Base-by-base conservation (phyloP, 108 stramenopile species). In the Parietichytrium sp. region DNA sequence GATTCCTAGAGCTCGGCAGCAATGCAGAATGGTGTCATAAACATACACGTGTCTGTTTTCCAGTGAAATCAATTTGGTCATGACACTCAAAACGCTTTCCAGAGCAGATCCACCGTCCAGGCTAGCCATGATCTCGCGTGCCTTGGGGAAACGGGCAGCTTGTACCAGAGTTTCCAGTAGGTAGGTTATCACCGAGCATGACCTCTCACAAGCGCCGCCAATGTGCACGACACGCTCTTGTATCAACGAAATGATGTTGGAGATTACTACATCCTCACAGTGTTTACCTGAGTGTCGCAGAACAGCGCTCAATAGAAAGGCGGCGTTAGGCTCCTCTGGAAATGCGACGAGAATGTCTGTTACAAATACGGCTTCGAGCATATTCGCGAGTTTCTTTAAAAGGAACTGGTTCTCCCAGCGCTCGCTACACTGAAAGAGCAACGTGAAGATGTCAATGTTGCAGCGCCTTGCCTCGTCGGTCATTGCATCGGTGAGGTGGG, bases 401-500 rank as follows among this genome's bases (percentile, higher is more conserved):
- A 33, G 61, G 10, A 20, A 31, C 33, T 31, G 4, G 20, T 72
- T n/a, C 8, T 72, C 33, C 61, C 36, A 45, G 29, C 13, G 20
- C 25, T 72, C 61, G 3, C 36, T 23, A 47, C 23, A 16, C 15
- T 15, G 10, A 0, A 72, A 6, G 42, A 72, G 45, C 23, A 33
- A 42, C 3, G 36, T 72, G 13, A 72, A n/a, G 8, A 72, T 25
- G 42, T 72, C 61, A 20, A 72, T 72, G 61, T 42, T 72, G 61
- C 61, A 72, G 29, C 33, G 61, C 15, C 61, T 16, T 7, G 61
- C 61, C 10, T 2, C 29, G 10, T 31, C 29, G 0, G 15, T 45
- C 38, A 72, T 45, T n/a, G 38, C 36, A 16, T 72, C 61, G 1
- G 61, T 42, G 6, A 72, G 29, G 15, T 7, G 38, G 10, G 61